Evolutionary conservation across 768 basidiomycete species (phyloP), one percentile per base, ranked within the genome.

Genomic region (Mycena amicta): DNA sequence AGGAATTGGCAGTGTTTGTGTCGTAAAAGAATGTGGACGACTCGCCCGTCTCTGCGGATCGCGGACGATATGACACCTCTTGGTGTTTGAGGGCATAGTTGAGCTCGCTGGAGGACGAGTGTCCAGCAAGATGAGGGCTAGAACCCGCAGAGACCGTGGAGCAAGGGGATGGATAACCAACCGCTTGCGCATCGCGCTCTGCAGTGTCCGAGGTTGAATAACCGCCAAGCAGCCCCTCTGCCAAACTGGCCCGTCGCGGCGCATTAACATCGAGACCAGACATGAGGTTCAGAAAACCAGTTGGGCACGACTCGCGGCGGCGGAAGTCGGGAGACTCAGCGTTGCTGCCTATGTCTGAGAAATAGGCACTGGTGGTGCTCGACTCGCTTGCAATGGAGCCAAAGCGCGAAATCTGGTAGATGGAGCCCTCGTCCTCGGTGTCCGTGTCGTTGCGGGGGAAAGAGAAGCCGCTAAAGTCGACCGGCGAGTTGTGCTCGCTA

Each of bases 301-400:
- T 75, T 20, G 73, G 65, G 57, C 77, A 80, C 16, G 80, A 80
- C 62, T 74, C 73, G 41, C 72, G 70, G 55, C 80, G 73, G 46
- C 71, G 68, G 20, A 60, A 52, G 33, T 71, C 57, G 43, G 59
- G 56, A 73, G 73, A 54, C 72, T 71, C 26, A 76, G 73, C 20
- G n/a, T n/a, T n/a, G 73, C 72, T 75, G 59, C 74, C 71, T 45
- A 78, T 72, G 4, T 83, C 81, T 6, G 82, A 77, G 50, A 74
- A 82, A 60, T 80, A 77, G 5, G 76, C 75, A 59, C 84, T 86
- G 56, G 74, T 76, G 53, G 79, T 69, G 65, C 81, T 83, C 0
- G 85, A 81, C 47, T 87, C 84, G 67, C 85, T 86, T 3, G 80
- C 80, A 57, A 87, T 80, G 2, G 86, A 88, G 3, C 84, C 80